Evolutionary conservation across 345 rosid genomes (phyloP).

Genomic region (Lumnitzera littorea): DNA sequence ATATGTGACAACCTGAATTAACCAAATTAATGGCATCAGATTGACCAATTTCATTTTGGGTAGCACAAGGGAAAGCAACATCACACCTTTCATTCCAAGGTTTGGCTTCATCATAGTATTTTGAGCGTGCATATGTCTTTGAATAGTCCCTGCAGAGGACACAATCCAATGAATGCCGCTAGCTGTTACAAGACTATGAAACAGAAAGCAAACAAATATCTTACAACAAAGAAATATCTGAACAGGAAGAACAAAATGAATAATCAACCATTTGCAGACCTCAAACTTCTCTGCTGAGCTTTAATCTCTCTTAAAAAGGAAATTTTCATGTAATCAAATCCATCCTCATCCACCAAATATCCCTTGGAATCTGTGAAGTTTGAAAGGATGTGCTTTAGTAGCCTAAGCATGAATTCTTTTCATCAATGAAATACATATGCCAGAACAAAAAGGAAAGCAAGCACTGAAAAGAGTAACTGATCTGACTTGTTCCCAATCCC

Average conservation of each 20-base stretch:
- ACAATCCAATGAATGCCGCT: neutral
- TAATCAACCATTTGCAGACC: conserved; percentile 26
- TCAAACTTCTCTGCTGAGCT: conserved; percentile 92
- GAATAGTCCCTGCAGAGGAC: conserved; percentile 78
- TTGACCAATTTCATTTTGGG: conserved; percentile 91
- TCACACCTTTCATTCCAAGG: conserved; percentile 98
- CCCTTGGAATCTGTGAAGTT: conserved; percentile 75
- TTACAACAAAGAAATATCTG: neutral
- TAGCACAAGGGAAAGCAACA: conserved; percentile 92
- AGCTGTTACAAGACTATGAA: neutral
- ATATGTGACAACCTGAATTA: conserved; percentile 77
- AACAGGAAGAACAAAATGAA: neutral
- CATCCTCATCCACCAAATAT: conserved; percentile 95
- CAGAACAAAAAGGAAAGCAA: too few relatives aligned
- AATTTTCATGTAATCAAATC: conserved; percentile 94
- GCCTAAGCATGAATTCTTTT: too few relatives aligned
- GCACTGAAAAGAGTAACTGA: too few relatives aligned
- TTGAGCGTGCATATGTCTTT: conserved; percentile 94
- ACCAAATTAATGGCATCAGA: conserved; percentile 90
- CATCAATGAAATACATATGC: too few relatives aligned
- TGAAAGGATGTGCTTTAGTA: too few relatives aligned
- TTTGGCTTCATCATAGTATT: conserved; percentile 92
- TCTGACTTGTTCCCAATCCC: too few relatives aligned
- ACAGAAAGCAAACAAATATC: neutral
- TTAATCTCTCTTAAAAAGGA: conserved; percentile 91